phyloP scores from a whole-genome alignment of 768 basidiomycete species.

The Mycena metata region DNA sequence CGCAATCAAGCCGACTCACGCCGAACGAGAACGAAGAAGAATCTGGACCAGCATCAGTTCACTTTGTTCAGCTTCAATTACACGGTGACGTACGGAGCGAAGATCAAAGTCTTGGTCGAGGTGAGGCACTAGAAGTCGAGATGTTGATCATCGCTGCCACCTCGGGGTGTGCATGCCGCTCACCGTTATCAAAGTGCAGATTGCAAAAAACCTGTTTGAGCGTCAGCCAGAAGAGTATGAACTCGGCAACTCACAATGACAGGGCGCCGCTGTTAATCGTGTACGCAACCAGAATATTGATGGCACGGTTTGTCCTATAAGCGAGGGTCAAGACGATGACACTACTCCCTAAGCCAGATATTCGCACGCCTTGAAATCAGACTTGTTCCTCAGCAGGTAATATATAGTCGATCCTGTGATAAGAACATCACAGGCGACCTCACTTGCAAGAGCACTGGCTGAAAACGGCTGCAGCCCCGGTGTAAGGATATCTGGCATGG shows the following conservation, averaged over 20 bases:
- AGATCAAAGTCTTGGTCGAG: too few species aligned
- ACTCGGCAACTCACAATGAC: neutral
- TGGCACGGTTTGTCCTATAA: slow-evolving; percentile 4
- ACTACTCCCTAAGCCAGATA: too few species aligned
- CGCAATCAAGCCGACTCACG: neutral
- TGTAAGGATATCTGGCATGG: too few species aligned
- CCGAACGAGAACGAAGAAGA: neutral
- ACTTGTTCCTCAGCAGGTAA: neutral
- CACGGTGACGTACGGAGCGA: too few species aligned
- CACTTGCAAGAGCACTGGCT: neutral
- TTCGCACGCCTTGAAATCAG: neutral
- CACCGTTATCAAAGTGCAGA: too few species aligned
- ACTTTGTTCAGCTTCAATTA: too few species aligned
- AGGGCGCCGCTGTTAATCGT: slow-evolving; percentile 1
- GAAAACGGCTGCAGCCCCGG: neutral
- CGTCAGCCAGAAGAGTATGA: too few species aligned
- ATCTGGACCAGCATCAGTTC: neutral
- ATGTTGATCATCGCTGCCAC: too few species aligned
- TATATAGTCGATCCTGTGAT: neutral
- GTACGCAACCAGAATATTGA: neutral
- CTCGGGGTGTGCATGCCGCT: too few species aligned
- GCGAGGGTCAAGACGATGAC: neutral
- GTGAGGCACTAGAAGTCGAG: too few species aligned
- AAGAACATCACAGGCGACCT: neutral
- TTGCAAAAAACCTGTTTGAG: too few species aligned